Evolutionary conservation across 2,329 filamentous ascomycete species (phyloP), one percentile per base, ranked within the genome.

Genomic region (Didymella sp.): DNA sequence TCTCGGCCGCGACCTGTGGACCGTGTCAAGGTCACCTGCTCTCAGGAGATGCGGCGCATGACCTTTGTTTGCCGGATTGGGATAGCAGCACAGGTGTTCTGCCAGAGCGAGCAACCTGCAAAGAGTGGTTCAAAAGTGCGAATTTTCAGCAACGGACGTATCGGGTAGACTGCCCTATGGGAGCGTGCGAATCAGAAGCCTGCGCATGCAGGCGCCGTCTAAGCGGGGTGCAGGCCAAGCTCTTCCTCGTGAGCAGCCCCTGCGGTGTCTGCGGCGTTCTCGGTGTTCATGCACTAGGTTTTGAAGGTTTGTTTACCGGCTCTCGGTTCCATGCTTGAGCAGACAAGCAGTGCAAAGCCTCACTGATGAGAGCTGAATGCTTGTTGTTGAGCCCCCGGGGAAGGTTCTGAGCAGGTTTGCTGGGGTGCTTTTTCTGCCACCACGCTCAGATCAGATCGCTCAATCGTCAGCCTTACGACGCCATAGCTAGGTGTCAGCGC

Each of bases 401-500:
- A 27, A 2, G 24, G 13, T 31, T 21, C 17, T 40, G 3, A 37
- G 38, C 28, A 30, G 13, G 12, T 22, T 30, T 12, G 25, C n/a
- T 12, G 7, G 25, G 28, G 25, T 40, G 43, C 47, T 52, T 48
- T 47, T 45, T 49, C 53, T 51, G 48, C 44, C 44, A 37, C 37
- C 35, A 37, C 24, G 33, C 19, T 30, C 54, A 53, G 53, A 52
- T 51, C 54, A 53, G 46, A 46, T 43, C 24, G 59, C 35, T 48
- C 50, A 50, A 61, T 51, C 56, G 56, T 62, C 63, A 66, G 63
- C 59, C 58, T 56, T 63, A 60, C 49, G 6, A 33, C 46, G 50
- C 56, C 25, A 37, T 44, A 17, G 25, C 46, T 27, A 33, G 35
- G 48, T 46, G 51, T 42, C 51, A 41, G 57, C 43, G 54, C 24